Evolutionary conservation across 345 rosid genomes (phyloP), one percentile per base, ranked within the genome.

Genomic region (Camelina hispida): DNA sequence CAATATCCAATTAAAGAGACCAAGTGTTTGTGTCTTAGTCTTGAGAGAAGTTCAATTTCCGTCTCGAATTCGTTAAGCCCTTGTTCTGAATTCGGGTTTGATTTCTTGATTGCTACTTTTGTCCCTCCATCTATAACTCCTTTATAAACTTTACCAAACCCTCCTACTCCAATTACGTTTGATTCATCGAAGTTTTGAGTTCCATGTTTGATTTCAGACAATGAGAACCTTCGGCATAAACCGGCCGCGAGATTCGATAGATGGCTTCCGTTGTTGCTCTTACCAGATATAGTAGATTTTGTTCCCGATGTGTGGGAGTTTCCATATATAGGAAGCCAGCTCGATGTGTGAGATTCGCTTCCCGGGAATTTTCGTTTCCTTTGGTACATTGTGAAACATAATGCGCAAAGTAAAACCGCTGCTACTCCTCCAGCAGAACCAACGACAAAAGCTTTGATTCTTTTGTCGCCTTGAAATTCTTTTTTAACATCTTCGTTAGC

Each of bases 1-100:
- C 97, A 92, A 79, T 83, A 95, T 17, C 97, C 96, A 8, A 95
- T 92, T 80, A 92, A 62, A 0, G 96, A 95, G 14, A 92, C 99
- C 60, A 92, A 79, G 76, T 95, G 97, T 82, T 92, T 95, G 86
- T 92, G 97, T 64, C 97, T 81, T 72, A 95, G 38, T 80, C 91
- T 86, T 0, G 96, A 95, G 55, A 95, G 94, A 88, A 95, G 90
- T 73, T 89, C 96, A 9, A 95, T 85, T 74, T 92, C 94, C 0
- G 96, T 92, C 77, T 82, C 81, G 83, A 95, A 92, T 72, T 92
- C 98, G 47, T 89, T 81, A 1, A 95, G 82, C 16, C 98, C 94
- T 65, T 95, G 98, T 67, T 92, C 91, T 10, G 96, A 95, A 15
- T 86, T 79, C 0, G 94, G 96, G 78, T 95, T 92, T 47, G 98